These are phyloP conservation scores for Penicillium italicum DNA, from an alignment of 2,329 filamentous ascomycete species.

Conservation along the genomic window DNA sequence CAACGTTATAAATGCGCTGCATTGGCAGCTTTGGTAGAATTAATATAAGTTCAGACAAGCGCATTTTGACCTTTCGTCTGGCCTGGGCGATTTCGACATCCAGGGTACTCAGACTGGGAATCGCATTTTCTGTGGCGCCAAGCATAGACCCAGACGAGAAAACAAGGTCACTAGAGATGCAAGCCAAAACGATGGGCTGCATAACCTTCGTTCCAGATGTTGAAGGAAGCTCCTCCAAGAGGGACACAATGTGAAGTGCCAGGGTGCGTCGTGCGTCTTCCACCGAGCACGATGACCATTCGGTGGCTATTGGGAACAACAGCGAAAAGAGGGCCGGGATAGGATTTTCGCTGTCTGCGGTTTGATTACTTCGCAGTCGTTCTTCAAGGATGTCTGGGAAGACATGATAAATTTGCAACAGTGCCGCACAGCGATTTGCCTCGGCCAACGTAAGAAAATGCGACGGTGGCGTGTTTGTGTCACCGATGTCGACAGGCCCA, in stretches of 20 bases:
- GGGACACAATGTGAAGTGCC: constrained; percentile 22
- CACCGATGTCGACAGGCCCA: constrained; percentile 22
- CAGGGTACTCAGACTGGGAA: constrained; percentile 18
- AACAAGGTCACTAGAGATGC: constrained; percentile 24
- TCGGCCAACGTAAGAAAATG: constrained; percentile 25
- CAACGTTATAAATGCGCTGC: constrained; percentile 20
- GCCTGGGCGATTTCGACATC: constrained; percentile 25
- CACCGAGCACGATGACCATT: constrained; percentile 7
- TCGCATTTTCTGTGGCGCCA: constrained; percentile 15
- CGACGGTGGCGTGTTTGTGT: constrained; percentile 21
- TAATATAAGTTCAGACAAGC: constrained; percentile 20
- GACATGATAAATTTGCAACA: constrained; percentile 24
- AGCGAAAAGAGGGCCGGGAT: constrained; percentile 18
- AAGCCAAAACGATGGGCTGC: constrained; percentile 20
- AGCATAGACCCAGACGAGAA: constrained; percentile 20
- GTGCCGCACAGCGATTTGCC: constrained; percentile 20
- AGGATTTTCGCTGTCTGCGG: constrained; percentile 1
- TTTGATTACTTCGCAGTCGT: constrained; percentile 11
- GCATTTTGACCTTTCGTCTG: constrained; percentile 20
- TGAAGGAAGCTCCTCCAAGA: constrained; percentile 20
- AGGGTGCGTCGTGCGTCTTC: constrained; percentile 18
- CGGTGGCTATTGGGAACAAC: constrained; percentile 8
- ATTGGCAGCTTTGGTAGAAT: constrained; percentile 22
- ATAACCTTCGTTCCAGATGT: constrained; percentile 24
- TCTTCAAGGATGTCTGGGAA: constrained; percentile 22